Base-by-base conservation (phyloP, 352 stramenopile genomes). In the Achlya hypogyna region DNA sequence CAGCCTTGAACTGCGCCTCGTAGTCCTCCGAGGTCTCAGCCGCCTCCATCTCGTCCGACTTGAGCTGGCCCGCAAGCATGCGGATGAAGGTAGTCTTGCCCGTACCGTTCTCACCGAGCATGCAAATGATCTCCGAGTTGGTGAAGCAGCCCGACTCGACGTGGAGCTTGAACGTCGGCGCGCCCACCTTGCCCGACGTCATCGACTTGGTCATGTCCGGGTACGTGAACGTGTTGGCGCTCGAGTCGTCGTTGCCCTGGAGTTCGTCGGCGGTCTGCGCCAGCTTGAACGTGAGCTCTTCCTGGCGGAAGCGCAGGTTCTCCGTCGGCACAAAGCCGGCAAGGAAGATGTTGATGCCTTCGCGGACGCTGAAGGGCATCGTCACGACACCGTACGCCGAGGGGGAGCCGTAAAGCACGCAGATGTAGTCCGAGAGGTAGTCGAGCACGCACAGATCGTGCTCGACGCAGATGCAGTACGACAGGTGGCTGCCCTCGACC, bases 271-370 rank as follows among this genome's bases (percentile, higher is more conserved):
- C 93, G 28, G 83, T 96, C 75, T 98, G 94, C 47, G 96, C 81
- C 14, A 98, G 91, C 86, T 99, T 99, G 82, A 99, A 99, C 53
- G 89, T 98, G 6, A 99, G 86, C 64, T 97, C 93, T 80, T 98
- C 96, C 62, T 98, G 93, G 70, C 98, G 87, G 86, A 99, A 99
- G 63, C 98, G 84, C 69, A 99, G 77, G 77, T 99, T 99, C 81
- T 99, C 98, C 18, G 98, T 99, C 28, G 96, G 96, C 42, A 99
- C 93, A 73, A 99, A 99, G 53, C 98, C 97, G 0, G 97, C 89
- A 62, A 99, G 85, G 80, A 99, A 99, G 53, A 99, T 98, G 83
- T 99, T 99, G 80, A 99, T 99, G 68, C 97, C 98, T 76, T 99
- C 96, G 69, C 97, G 89, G 43, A 99, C 98, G 73, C 91, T 97